Evolutionary conservation across 2,329 filamentous ascomycete genomes (phyloP).

Genomic region (Rhynchosporium secalis): DNA sequence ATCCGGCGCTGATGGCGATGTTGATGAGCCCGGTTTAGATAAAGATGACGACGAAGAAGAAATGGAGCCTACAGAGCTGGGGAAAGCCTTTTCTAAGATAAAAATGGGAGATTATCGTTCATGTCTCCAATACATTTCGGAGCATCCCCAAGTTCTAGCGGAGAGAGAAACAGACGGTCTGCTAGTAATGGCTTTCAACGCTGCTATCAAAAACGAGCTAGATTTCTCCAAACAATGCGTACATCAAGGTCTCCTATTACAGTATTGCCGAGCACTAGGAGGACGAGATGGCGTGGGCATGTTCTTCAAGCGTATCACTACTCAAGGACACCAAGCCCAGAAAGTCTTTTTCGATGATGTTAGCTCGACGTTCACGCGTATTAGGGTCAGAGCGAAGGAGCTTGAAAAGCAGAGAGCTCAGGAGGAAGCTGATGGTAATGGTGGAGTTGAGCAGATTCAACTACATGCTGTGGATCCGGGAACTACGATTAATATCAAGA

Average conservation of each 20-base stretch:
- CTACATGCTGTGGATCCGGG: slow-evolving; percentile 93
- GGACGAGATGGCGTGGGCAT: slow-evolving; percentile 80
- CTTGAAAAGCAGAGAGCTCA: slow-evolving; percentile 49
- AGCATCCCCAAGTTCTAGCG: slow-evolving; percentile 73
- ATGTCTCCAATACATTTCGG: slow-evolving; percentile 74
- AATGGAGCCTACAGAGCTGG: slow-evolving; percentile 73
- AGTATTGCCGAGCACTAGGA: slow-evolving; percentile 87
- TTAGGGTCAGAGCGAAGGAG: slow-evolving; percentile 66
- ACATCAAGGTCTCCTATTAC: slow-evolving; percentile 86
- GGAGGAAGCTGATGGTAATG: slow-evolving; percentile 54
- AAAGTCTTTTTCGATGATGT: slow-evolving; percentile 94
- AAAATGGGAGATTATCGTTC: slow-evolving; percentile 70
- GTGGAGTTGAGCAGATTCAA: slow-evolving; percentile 92
- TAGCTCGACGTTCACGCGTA: slow-evolving; percentile 79
- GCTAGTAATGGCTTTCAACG: slow-evolving; percentile 88
- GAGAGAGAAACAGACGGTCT: slow-evolving; percentile 91
- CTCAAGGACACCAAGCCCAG: slow-evolving; percentile 82
- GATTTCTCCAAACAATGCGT: slow-evolving; percentile 84
- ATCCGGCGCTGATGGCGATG: slow-evolving; percentile 61
- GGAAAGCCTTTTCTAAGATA: slow-evolving; percentile 80
- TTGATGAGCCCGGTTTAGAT: slow-evolving; percentile 54
- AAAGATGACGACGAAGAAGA: slow-evolving; percentile 67
- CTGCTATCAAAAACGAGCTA: slow-evolving; percentile 72
- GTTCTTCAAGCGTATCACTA: slow-evolving; percentile 96
- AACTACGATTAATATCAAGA: slow-evolving; percentile 84